Percentiles rank a stretch among this genome's conserved stretches.
These are phyloP conservation scores for Phaeosphaeria sp. DNA, from an alignment of 2,329 filamentous ascomycete species.

Conservation along the genomic window DNA sequence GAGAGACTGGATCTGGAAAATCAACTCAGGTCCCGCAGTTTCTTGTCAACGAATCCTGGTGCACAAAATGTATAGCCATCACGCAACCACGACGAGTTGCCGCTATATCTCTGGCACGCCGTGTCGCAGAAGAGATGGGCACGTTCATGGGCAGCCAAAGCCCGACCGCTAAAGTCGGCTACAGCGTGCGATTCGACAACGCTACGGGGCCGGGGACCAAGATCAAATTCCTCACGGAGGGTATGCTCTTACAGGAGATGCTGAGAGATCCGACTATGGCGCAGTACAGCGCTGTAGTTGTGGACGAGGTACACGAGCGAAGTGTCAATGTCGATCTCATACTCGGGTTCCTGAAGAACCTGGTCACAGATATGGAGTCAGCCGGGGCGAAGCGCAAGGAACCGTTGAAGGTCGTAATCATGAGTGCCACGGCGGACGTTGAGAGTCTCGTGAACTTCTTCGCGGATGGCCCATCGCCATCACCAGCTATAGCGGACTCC, in stretches of 20 bases:
- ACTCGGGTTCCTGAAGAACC: constrained; percentile 83
- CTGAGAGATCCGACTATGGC: constrained; percentile 81
- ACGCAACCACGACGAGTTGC: constrained; percentile 94
- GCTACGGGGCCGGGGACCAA: constrained; percentile 79
- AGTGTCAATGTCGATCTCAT: constrained; percentile 89
- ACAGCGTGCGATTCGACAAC: constrained; percentile 94
- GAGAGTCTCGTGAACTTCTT: constrained; percentile 82
- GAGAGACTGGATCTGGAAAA: constrained; percentile 96
- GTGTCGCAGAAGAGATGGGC: constrained; percentile 85
- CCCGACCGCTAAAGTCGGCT: constrained; percentile 75
- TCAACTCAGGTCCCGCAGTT: constrained; percentile 97
- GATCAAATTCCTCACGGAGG: constrained; percentile 95
- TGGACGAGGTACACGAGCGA: constrained; percentile 97
- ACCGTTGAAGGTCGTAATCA: constrained; percentile 87
- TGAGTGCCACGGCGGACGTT: constrained; percentile 96
- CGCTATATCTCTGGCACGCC: constrained; percentile 85
- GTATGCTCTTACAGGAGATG: constrained; percentile 94
- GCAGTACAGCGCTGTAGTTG: constrained; percentile 87
- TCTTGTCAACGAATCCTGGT: constrained; percentile 81
- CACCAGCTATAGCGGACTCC: not conserved
- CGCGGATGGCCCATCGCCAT: constrained; percentile 32
- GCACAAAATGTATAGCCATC: constrained; percentile 79
- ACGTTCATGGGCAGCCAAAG: constrained; percentile 66
- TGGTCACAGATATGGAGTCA: constrained; percentile 68
- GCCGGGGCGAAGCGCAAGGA: constrained; percentile 67